Percentiles rank a stretch among this genome's conserved stretches.
Evolutionary conservation across 805 yeast genomes (phyloP).

Genomic region (Wickerhamomyces bovis): DNA sequence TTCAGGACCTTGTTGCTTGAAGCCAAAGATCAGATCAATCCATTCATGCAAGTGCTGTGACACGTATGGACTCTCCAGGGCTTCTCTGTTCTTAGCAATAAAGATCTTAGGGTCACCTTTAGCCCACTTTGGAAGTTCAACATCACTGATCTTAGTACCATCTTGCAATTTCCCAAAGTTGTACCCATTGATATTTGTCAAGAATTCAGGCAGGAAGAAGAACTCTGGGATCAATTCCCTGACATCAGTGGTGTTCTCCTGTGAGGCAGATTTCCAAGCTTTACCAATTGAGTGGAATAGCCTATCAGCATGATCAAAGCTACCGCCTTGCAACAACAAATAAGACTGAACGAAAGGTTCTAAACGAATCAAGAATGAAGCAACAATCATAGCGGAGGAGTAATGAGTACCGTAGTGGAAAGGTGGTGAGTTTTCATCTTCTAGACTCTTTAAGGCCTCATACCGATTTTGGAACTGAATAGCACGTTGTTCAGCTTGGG

Average conservation of each 20-base stretch:
- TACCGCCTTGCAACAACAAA: slow-evolving; percentile 76
- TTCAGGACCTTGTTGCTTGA: slow-evolving; percentile 64
- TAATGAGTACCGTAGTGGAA: slow-evolving; percentile 93
- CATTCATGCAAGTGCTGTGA: slow-evolving; percentile 71
- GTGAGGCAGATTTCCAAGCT: slow-evolving; percentile 77
- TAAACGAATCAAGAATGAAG: slow-evolving; percentile 70
- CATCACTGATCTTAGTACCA: slow-evolving; percentile 52
- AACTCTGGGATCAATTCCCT: slow-evolving; percentile 86
- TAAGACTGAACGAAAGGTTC: slow-evolving; percentile 81
- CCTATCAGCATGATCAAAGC: slow-evolving; percentile 84
- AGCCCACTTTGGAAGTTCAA: slow-evolving; percentile 79
- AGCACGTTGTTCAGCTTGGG: slow-evolving; percentile 59
- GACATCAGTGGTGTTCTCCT: slow-evolving; percentile 80
- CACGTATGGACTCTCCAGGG: slow-evolving; percentile 77
- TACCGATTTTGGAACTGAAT: slow-evolving; percentile 62
- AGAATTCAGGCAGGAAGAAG: slow-evolving; percentile 74
- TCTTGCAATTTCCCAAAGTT: slow-evolving; percentile 68
- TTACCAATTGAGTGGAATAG: slow-evolving; percentile 67
- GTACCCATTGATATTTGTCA: slow-evolving; percentile 57
- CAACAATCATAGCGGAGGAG: slow-evolving; percentile 89
- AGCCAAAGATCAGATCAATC: slow-evolving; percentile 84
- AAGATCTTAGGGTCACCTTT: slow-evolving; percentile 69
- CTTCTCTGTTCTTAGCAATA: slow-evolving; percentile 71
- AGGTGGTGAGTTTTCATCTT: slow-evolving; percentile 59
- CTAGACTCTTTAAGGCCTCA: slow-evolving; percentile 58